phyloP scores from a whole-genome alignment of 208 protist species.

The Strigomonas oncopelti region DNA sequence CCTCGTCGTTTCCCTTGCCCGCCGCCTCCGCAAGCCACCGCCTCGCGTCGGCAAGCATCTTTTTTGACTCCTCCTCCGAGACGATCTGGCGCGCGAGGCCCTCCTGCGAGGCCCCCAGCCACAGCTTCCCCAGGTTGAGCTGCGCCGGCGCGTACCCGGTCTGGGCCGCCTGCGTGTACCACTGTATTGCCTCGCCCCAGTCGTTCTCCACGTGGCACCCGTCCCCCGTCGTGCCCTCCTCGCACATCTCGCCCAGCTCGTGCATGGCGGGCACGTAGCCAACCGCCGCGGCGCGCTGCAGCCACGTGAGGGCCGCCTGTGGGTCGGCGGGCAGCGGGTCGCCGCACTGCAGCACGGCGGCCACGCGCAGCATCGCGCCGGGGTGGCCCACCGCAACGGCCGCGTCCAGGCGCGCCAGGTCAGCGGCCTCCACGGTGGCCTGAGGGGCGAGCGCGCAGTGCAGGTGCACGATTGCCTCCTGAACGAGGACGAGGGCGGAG shows the following conservation, averaged over 20 bases:
- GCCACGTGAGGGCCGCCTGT: slow-evolving; percentile 47
- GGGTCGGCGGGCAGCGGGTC: slow-evolving; percentile 28
- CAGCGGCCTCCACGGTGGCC: background rate
- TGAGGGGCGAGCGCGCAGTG: background rate
- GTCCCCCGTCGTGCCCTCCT: slow-evolving; percentile 28
- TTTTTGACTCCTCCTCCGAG: slow-evolving; percentile 11
- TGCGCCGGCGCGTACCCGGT: slow-evolving; percentile 52
- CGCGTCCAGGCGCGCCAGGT: slow-evolving; percentile 43
- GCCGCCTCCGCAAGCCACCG: slow-evolving; percentile 65
- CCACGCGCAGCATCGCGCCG: slow-evolving; percentile 68
- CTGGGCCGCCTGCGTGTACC: slow-evolving; percentile 60
- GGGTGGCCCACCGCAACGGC: slow-evolving; percentile 42
- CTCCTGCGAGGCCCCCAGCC: slow-evolving; percentile 45
- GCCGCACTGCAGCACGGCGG: slow-evolving; percentile 62
- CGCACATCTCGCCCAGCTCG: slow-evolving; percentile 70
- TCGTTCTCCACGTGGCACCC: slow-evolving; percentile 28
- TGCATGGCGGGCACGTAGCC: slow-evolving; percentile 81
- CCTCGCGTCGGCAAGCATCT: slow-evolving; percentile 27
- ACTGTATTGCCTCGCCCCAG: slow-evolving; percentile 73
- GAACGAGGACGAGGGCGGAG: background rate
- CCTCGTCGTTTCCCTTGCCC: slow-evolving; percentile 51
- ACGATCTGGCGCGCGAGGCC: slow-evolving; percentile 3
- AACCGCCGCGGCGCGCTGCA: slow-evolving; percentile 47
- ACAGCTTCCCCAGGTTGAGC: slow-evolving; percentile 77
- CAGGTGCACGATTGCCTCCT: slow-evolving; percentile 5